These are phyloP conservation scores for Microglena sp. DNA, from an alignment of 139 green algal genomes.

Conservation along the genomic window DNA sequence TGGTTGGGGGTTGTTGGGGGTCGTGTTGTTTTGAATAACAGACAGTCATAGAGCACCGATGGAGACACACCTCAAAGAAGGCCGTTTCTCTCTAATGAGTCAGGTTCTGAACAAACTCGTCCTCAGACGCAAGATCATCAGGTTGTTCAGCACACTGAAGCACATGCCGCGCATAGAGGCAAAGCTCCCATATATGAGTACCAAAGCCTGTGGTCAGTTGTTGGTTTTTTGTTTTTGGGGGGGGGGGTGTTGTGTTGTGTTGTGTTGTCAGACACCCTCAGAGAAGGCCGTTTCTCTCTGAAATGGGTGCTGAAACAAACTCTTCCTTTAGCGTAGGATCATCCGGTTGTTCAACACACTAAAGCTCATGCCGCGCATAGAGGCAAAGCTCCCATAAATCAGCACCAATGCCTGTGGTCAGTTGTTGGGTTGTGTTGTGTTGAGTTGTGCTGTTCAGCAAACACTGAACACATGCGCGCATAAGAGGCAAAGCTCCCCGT, in stretches of 20 bases:
- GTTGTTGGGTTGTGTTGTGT: not conserved
- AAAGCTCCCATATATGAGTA: constrained; percentile 46
- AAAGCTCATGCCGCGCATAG: constrained; percentile 59
- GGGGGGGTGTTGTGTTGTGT: too few species aligned
- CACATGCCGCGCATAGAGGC: constrained; percentile 53
- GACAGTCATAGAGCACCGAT: too few species aligned
- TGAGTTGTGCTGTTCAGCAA: not conserved
- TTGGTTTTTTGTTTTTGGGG: too few species aligned
- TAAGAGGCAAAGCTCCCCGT: too few species aligned
- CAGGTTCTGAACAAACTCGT: too few species aligned
- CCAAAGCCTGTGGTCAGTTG: constrained; percentile 29
- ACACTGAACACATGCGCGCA: not conserved
- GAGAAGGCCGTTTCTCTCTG: constrained; percentile 32
- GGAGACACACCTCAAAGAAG: too few species aligned
- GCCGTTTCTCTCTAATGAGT: too few species aligned
- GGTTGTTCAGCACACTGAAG: constrained; percentile 66
- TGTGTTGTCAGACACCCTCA: constrained; percentile 23
- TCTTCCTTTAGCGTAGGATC: constrained; percentile 42
- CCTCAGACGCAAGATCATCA: constrained; percentile 56
- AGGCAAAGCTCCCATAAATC: constrained; percentile 46
- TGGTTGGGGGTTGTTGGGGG: too few species aligned
- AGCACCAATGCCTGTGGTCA: constrained; percentile 29
- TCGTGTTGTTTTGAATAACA: too few species aligned
- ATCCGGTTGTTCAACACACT: constrained; percentile 64
- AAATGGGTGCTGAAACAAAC: constrained; percentile 26